Base-by-base conservation (phyloP, 2,329 filamentous ascomycete genomes). In the Pseudogymnoascus sp. region DNA sequence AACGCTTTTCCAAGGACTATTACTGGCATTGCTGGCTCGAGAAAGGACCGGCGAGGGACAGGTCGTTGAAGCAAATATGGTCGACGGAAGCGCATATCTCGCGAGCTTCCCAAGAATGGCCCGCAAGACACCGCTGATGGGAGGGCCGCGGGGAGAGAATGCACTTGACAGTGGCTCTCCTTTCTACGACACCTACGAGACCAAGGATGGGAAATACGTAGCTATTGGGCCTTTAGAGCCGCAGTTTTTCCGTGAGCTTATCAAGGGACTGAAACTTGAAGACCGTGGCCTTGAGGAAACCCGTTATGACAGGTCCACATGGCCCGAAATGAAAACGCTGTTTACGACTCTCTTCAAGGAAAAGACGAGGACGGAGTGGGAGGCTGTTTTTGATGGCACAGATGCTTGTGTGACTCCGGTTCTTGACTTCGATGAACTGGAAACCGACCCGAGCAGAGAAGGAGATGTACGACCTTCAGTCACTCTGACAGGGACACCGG, bases 11-110 rank as follows among this genome's bases (percentile, higher is more conserved):
- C 79, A 92, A 62, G 93, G 92, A 0, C 85, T 97, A 4, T 73
- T 97, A 61, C 78, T 97, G 18, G 93, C 94, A 0, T 74, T 97
- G 63, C 69, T 95, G 8, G 80, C 85, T 12, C 78, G 91, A 35
- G 77, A 80, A 57, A 76, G 74, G 43, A 86, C 79, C 0, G 90
- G 90, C 0, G 77, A 76, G 2, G 93, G 93, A 0, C 93, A 97
- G 75, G 87, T 97, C 11, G 92, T 97, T 7, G 91, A 97, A 76
- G 90, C 90, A 14, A 97, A 96, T 74, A 97, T 97, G 93, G 93
- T 97, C 11, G 93, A 97, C 75, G 93, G 93, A 7, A 84, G 83
- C 20, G 83, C 86, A 36, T 93, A 93, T 73, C 76, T 97, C 25
- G 86, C 87, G 1, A 88, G 86, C 0, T 93, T 93, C 75, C 87